Conservation (phyloP, 2,329 filamentous ascomycete species). For the Daldinia sp. region DNA sequence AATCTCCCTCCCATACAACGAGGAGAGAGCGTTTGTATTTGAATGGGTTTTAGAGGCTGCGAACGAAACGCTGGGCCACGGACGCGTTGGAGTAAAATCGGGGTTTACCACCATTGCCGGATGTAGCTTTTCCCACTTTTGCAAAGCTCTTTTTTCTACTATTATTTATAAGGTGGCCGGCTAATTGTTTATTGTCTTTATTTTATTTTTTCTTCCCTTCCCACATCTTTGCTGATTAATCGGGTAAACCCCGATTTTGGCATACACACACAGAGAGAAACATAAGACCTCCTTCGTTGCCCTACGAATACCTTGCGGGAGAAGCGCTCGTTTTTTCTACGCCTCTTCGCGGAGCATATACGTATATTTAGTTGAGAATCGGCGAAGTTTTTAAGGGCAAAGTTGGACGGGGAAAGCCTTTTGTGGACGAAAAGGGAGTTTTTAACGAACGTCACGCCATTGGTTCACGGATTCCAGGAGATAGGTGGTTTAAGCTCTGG, state of each 20-base stretch:
- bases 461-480: constrained; percentile 47
- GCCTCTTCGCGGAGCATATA: constrained; percentile 36
- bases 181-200: constrained; percentile 51
- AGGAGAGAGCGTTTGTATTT: constrained; percentile 47
- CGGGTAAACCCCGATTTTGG: constrained; percentile 4
- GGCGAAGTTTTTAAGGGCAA: constrained; percentile 26
- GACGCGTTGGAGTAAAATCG: constrained; percentile 48
- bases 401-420: constrained; percentile 38
- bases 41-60: constrained; percentile 48
- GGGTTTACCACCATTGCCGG: constrained; percentile 39
- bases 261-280: constrained; percentile 15
- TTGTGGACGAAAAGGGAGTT: constrained; percentile 41
- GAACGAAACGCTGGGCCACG: constrained; percentile 44
- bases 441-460: constrained; percentile 50
- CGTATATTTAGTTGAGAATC: constrained; percentile 33
- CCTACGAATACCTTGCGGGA: constrained; percentile 14
- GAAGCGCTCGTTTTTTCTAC: constrained; percentile 15
- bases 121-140: constrained; percentile 46
- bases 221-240: constrained; percentile 40
- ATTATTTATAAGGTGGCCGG: constrained; percentile 46
- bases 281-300: constrained; percentile 18
- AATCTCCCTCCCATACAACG: constrained; percentile 34
- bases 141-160: constrained; percentile 44
- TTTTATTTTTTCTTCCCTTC: constrained; percentile 43
- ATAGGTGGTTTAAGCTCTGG: constrained; percentile 43